These are phyloP conservation scores for Deakozyma indianensis DNA, from an alignment of 805 yeast species.

Conservation along the genomic window DNA sequence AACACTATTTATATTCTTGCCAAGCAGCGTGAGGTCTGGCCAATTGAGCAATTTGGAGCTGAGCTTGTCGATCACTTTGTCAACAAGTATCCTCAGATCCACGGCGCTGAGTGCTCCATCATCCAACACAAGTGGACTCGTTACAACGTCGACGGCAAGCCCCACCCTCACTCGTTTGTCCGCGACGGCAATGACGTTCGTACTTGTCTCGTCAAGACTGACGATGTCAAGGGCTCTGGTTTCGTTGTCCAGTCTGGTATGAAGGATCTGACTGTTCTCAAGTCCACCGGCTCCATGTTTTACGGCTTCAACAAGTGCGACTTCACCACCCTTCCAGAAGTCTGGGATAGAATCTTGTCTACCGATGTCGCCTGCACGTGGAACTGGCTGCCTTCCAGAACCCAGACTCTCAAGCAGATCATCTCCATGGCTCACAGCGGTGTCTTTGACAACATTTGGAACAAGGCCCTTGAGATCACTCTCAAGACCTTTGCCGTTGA, in stretches of 20 bases:
- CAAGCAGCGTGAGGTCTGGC: constrained; percentile 72
- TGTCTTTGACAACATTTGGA: constrained; percentile 49
- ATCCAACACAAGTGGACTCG: constrained; percentile 72
- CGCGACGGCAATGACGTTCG: constrained; percentile 78
- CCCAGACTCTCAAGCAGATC: constrained; percentile 27
- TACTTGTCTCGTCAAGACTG: constrained; percentile 26
- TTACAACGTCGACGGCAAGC: constrained; percentile 55
- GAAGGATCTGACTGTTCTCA: constrained; percentile 69
- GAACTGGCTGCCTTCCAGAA: constrained; percentile 34
- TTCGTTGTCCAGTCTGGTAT: constrained; percentile 52
- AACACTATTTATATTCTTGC: constrained; percentile 79
- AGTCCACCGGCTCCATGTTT: constrained; percentile 88
- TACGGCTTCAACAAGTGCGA: constrained; percentile 78
- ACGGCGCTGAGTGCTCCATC: constrained; percentile 53
- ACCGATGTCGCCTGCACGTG: constrained; percentile 71
- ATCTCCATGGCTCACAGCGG: constrained; percentile 40
- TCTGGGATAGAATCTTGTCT: constrained; percentile 72
- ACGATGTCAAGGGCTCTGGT: constrained; percentile 22
- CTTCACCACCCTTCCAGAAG: constrained; percentile 74
- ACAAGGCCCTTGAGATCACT: constrained; percentile 52
- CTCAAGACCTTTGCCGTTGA: constrained; percentile 69
- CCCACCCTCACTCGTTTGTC: constrained; percentile 71
- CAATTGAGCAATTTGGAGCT: constrained; percentile 81
- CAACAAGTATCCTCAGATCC: constrained; percentile 60
- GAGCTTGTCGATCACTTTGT: constrained; percentile 72